Percentiles rank a stretch among this genome's conserved stretches.
These are phyloP conservation scores for Neurospora africana DNA, from an alignment of 495 filamentous ascomycete species.

Conservation along the genomic window DNA sequence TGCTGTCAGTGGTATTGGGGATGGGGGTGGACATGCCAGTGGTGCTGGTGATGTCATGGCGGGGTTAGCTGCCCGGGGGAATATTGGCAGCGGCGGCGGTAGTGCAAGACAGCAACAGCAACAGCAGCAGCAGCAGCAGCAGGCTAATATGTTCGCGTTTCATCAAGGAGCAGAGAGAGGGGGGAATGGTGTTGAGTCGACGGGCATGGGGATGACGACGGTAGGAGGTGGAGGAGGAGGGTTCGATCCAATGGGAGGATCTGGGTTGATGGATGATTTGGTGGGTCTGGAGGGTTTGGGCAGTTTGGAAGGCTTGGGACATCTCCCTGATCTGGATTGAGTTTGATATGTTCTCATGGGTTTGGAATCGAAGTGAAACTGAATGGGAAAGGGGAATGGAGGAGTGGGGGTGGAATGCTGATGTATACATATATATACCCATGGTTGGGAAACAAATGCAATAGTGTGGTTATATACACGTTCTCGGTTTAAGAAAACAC, in stretches of 20 bases:
- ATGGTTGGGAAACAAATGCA: not conserved
- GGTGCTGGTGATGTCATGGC: not conserved
- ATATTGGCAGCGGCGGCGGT: not conserved
- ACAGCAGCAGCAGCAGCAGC: not conserved
- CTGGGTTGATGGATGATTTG: conserved; percentile 2
- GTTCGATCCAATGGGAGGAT: conserved; percentile 7
- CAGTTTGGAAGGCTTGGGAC: conserved; percentile 18
- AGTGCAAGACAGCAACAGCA: not conserved
- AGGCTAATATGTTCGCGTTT: not conserved
- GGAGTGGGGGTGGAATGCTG: not conserved
- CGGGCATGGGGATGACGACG: not conserved
- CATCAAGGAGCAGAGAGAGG: not conserved
- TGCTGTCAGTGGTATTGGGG: not conserved
- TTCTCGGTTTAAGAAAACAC: not conserved
- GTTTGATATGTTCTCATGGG: not conserved
- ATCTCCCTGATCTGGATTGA: conserved; percentile 21
- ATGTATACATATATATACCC: not conserved
- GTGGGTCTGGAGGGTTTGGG: conserved; percentile 15
- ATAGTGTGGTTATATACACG: not conserved
- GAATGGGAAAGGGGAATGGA: not conserved
- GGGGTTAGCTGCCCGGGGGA: not conserved
- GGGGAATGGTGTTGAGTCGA: not conserved
- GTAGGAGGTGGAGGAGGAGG: not conserved
- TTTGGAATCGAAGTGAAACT: not conserved
- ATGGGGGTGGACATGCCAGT: not conserved